These are phyloP conservation scores for Ophiostoma populinum DNA, from an alignment of 2,329 filamentous ascomycete genomes.

Conservation along the genomic window DNA sequence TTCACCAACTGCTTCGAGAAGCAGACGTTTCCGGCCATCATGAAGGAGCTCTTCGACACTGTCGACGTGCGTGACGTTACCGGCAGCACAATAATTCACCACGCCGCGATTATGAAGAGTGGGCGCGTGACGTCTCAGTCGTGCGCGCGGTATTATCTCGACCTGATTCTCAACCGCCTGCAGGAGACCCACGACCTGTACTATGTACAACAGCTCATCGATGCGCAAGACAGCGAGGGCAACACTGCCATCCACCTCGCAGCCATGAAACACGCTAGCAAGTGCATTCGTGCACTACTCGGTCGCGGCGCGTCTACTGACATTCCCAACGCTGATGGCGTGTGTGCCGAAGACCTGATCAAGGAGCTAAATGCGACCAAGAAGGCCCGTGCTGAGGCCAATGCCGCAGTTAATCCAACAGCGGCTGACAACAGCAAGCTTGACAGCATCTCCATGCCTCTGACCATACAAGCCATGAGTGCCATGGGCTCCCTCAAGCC, in stretches of 20 bases:
- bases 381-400: conserved; percentile 39
- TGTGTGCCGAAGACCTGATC: conserved; percentile 74
- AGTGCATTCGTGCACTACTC: conserved; percentile 68
- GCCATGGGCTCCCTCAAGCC: not conserved
- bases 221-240: conserved; percentile 68
- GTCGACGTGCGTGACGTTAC: conserved; percentile 64
- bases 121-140: conserved; percentile 68
- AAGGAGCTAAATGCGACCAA: conserved; percentile 53
- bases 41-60: conserved; percentile 69
- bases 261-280: conserved; percentile 71
- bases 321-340: conserved; percentile 63
- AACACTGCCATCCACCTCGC: conserved; percentile 68
- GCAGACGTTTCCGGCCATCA: conserved; percentile 69
- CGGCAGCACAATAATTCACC: conserved; percentile 81
- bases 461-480: not conserved
- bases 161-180: conserved; percentile 76
- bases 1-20: conserved; percentile 97
- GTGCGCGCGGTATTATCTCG: conserved; percentile 83
- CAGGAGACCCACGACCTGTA: conserved; percentile 59
- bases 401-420: no score
- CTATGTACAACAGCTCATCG: conserved; percentile 62
- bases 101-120: conserved; percentile 76
- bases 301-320: conserved; percentile 69
- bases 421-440: no score
- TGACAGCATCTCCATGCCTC: no score